A percentile compares a stretch with the other conserved stretches of the same genome.
Conservation (phyloP, 2,329 filamentous ascomycete species). For the Aspergillus fumigatiaffinis region DNA sequence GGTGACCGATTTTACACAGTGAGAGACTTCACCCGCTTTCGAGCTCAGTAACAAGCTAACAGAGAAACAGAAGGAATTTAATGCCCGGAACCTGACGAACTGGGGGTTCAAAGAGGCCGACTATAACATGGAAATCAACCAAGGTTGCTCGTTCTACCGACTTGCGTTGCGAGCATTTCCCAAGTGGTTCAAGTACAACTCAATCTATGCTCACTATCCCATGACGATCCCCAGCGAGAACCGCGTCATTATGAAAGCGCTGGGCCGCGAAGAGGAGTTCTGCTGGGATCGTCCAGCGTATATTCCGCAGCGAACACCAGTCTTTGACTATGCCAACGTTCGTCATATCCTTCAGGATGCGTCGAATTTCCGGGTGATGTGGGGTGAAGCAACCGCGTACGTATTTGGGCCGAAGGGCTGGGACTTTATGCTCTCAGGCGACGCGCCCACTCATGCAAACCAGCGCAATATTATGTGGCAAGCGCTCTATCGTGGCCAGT, state of each 20-base stretch:
- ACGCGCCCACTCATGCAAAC: conserved; percentile 46
- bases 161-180: conserved; percentile 76
- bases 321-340: conserved; percentile 56
- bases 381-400: conserved; percentile 59
- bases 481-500: conserved; percentile 59
- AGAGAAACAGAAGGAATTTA: conserved; percentile 55
- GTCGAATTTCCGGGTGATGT: conserved; percentile 61
- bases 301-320: conserved; percentile 52
- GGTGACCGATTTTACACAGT: conserved; percentile 73
- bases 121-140: conserved; percentile 69
- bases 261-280: conserved; percentile 66
- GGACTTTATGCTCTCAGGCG: conserved; percentile 56
- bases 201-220: conserved; percentile 75
- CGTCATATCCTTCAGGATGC: conserved; percentile 59
- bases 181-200: conserved; percentile 71
- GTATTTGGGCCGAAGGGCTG: conserved; percentile 57
- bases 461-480: conserved; percentile 54
- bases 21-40: background rate
- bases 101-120: conserved; percentile 77
- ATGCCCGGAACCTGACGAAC: conserved; percentile 70
- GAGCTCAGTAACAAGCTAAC: conserved; percentile 21
- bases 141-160: conserved; percentile 83
- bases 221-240: conserved; percentile 70
- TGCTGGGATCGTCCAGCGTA: conserved; percentile 61
- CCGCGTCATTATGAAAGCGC: conserved; percentile 62